Conservation (phyloP, 768 basidiomycete genomes). For the Lenzites betulinus region DNA sequence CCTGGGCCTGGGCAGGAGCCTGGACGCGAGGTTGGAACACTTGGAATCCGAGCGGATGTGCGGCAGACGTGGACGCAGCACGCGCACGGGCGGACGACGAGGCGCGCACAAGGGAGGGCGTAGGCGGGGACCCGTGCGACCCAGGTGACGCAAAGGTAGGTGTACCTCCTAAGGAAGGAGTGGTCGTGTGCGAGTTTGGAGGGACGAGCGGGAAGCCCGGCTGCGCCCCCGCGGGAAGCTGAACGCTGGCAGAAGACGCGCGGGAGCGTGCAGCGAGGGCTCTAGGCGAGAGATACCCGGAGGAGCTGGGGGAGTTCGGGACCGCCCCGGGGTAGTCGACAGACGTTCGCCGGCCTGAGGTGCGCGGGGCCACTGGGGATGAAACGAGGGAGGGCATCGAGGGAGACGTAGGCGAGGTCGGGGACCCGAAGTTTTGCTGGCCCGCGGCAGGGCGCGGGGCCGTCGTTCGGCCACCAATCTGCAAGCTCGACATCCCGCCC, state of each 20-base stretch:
- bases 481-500: neutral
- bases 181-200: conserved; percentile 9
- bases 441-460: neutral
- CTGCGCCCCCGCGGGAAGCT: neutral
- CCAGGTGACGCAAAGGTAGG: neutral
- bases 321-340: conserved; percentile 8
- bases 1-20: conserved; percentile 37
- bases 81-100: neutral
- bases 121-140: neutral
- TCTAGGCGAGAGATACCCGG: conserved; percentile 2
- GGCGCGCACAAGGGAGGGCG: neutral
- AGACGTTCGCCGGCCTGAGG: conserved; percentile 1
- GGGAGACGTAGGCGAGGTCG: neutral
- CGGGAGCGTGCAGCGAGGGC: conserved; percentile 9
- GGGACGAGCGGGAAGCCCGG: conserved; percentile 7
- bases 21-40: conserved; percentile 18
- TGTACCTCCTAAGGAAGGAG: neutral
- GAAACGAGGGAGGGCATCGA: conserved; percentile 16
- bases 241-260: neutral
- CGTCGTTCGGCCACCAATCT: conserved; percentile 12
- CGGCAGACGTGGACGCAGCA: conserved; percentile 14
- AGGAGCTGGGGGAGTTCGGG: neutral
- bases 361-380: neutral
- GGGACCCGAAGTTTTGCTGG: neutral
- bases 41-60: neutral